These are phyloP conservation scores for Tolypocladium amazonense DNA, from an alignment of 2,329 filamentous ascomycete genomes.

Conservation along the genomic window DNA sequence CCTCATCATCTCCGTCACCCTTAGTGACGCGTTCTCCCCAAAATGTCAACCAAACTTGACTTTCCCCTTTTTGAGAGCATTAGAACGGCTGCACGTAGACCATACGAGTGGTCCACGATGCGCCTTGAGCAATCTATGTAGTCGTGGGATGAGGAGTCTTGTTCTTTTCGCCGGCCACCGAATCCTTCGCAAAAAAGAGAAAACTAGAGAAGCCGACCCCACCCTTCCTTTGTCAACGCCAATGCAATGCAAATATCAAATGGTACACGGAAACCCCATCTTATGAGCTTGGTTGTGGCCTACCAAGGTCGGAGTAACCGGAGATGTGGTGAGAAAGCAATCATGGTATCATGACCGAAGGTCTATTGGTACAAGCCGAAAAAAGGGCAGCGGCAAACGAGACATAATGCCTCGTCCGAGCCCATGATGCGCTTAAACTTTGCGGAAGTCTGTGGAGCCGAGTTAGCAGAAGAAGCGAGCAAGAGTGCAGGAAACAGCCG, in stretches of 20 bases:
- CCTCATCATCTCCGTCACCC: background rate
- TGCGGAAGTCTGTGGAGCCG: constrained; percentile 39
- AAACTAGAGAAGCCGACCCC: constrained; percentile 16
- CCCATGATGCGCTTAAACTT: constrained; percentile 30
- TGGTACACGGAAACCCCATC: constrained; percentile 23
- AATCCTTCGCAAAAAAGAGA: constrained; percentile 16
- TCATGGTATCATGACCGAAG: constrained; percentile 37
- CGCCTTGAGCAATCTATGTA: constrained; percentile 28
- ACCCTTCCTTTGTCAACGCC: constrained; percentile 38
- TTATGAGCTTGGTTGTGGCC: constrained; percentile 11
- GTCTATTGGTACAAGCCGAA: constrained; percentile 31
- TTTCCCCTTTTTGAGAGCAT: constrained; percentile 16
- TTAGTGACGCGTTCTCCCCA: constrained; percentile 1
- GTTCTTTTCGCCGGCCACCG: constrained; percentile 22
- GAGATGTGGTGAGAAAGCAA: constrained; percentile 17
- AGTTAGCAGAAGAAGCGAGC: constrained; percentile 2
- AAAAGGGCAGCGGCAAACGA: constrained; percentile 9
- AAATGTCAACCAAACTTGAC: constrained; percentile 9
- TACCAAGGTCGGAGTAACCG: constrained; percentile 7
- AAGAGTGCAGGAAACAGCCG: constrained; percentile 17
- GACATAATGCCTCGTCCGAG: constrained; percentile 3
- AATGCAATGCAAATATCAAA: constrained; percentile 42
- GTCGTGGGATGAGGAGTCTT: constrained; percentile 27
- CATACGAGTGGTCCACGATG: constrained; percentile 4
- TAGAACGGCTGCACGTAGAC: constrained; percentile 12